Evolutionary conservation across 176 grass and related monocot genomes (phyloP), one percentile per base, ranked within the genome.

Genomic region (Elaeis guineensis): DNA sequence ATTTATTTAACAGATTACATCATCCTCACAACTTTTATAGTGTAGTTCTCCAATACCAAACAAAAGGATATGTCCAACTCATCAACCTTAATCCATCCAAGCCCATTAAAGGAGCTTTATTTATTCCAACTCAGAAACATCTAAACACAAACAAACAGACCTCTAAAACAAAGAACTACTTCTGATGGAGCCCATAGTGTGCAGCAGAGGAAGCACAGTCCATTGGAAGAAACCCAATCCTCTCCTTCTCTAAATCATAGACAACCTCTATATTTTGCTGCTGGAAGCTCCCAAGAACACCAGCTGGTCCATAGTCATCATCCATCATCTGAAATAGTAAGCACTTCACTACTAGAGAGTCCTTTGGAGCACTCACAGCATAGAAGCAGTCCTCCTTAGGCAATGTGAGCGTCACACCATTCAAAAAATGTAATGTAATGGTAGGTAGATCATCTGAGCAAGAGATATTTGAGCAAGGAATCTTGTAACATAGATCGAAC

Each of bases 191-290:
- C 50, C 77, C 77, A 62, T 79, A 55, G 69, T 29, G 35, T 62
- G 63, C 69, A 64, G 72, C 72, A 69, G 56, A 72, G 72, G 62
- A 20, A 21, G 60, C 66, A 28, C 76, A 84, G 17, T 79, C 81
- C 75, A 49, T 71, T 3, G 54, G 81, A 9, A 5, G 55, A 55
- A 84, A 84, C 55, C 81, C 76, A 17, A 79, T 21, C 35, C 81
- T 70, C 19, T 63, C 71, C 6, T 9, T 25, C 52, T 52, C 71
- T 57, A 84, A 49, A 21, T 84, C 76, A 58, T 84, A 79, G 17
- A 84, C 66, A 0, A 84, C 71, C 71, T 84, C 71, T 57, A 84
- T 71, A 21, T 79, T 84, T 61, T 84, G 76, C 76, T 79, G 59
- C 61, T 84, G 81, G 24, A 84, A 79, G 76, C 75, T 79, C 12